Percentiles rank a stretch among this genome's conserved stretches.
phyloP scores from a whole-genome alignment of 2,329 filamentous ascomycete genomes.

The Ophiocordyceps unilateralis region DNA sequence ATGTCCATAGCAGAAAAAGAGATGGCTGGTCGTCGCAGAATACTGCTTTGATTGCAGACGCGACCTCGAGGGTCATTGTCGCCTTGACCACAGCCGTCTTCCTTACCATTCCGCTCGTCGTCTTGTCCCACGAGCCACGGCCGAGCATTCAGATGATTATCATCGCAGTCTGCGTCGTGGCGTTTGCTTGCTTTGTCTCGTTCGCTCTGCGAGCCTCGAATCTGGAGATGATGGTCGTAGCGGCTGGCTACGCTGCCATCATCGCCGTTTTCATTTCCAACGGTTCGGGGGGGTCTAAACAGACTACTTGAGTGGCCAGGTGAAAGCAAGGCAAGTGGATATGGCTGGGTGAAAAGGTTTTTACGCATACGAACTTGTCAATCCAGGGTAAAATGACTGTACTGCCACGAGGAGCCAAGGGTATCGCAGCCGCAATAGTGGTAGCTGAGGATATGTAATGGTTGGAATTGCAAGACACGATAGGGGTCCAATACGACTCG shows the following conservation, averaged over 20 bases:
- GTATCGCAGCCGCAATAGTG: too few relatives aligned
- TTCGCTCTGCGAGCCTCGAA: background rate
- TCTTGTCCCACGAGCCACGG: background rate
- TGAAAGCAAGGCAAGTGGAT: too few relatives aligned
- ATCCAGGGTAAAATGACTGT: too few relatives aligned
- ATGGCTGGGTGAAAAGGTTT: too few relatives aligned
- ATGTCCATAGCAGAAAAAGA: background rate
- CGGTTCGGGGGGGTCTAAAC: background rate
- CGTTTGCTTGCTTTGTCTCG: background rate
- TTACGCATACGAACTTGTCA: too few relatives aligned
- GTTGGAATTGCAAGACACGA: too few relatives aligned
- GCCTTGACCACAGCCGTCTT: background rate
- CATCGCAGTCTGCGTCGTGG: background rate
- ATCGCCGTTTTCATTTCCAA: background rate
- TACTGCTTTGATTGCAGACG: background rate
- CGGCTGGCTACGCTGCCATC: background rate
- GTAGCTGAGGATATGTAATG: too few relatives aligned
- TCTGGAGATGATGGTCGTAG: background rate
- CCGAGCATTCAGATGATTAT: background rate
- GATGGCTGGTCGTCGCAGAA: background rate
- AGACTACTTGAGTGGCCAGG: too few relatives aligned
- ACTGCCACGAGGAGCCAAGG: too few relatives aligned
- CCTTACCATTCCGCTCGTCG: background rate
- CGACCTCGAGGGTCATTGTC: background rate
- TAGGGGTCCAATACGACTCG: too few relatives aligned